Evolutionary conservation across 495 filamentous ascomycete genomes (phyloP).

Genomic region (Rusavskia elegans): DNA sequence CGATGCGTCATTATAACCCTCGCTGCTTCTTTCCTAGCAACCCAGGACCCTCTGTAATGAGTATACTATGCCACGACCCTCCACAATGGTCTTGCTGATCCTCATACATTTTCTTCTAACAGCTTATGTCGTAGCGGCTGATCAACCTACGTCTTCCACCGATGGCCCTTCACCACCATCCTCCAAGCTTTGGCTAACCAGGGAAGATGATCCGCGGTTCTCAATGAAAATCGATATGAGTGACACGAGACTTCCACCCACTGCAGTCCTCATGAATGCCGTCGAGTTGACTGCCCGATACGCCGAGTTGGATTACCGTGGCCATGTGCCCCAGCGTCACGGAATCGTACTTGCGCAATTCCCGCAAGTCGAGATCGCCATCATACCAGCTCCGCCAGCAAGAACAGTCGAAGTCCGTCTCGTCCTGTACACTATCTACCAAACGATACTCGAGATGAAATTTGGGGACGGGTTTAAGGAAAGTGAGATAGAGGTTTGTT

Average conservation of each 20-base stretch:
- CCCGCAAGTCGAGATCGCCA: constrained; percentile 1
- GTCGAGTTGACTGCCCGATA: neutral
- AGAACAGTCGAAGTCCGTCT: neutral
- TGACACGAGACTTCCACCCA: neutral
- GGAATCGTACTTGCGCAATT: neutral
- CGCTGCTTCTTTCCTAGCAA: neutral
- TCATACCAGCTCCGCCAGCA: neutral
- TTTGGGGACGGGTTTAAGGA: neutral
- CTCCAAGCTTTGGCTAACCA: neutral
- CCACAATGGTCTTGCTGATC: neutral
- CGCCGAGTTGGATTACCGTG: neutral
- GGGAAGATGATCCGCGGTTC: neutral
- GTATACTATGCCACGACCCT: neutral
- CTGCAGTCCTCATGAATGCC: neutral
- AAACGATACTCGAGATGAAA: neutral
- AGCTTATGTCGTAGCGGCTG: neutral
- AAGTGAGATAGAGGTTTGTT: neutral
- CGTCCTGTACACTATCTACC: neutral
- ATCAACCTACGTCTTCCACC: neutral
- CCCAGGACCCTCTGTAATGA: neutral
- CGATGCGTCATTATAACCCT: neutral
- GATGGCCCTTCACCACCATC: neutral
- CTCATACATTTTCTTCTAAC: neutral
- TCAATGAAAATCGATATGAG: neutral
- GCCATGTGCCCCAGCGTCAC: neutral